Evolutionary conservation across 169 alveolate species (phyloP).

Genomic region (Miamiensis avidus): DNA sequence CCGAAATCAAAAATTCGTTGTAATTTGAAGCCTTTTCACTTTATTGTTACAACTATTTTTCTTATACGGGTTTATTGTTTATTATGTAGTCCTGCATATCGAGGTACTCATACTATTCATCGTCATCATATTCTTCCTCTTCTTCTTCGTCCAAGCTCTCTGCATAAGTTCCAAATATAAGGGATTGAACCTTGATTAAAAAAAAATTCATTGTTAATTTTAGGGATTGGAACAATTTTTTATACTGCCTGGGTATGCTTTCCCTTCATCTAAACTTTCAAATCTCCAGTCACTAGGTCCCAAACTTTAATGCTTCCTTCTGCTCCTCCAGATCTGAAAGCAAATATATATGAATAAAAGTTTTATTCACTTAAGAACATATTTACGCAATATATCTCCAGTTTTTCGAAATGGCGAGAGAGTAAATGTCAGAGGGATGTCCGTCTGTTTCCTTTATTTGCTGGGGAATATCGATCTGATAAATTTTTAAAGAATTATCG

Average conservation of each 20-base stretch:
- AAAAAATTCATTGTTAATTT: background rate
- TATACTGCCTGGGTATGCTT: background rate
- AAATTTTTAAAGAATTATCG: background rate
- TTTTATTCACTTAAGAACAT: no score
- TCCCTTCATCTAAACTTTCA: background rate
- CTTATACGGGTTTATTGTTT: no score
- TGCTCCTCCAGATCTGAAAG: background rate
- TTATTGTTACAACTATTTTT: no score
- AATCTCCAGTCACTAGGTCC: background rate
- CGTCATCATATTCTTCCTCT: no score
- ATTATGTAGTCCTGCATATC: no score
- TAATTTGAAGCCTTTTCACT: no score
- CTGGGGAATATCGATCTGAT: background rate
- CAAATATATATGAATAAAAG: no score
- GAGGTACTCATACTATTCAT: no score
- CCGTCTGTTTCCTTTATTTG: background rate
- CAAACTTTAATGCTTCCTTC: background rate
- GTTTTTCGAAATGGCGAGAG: background rate
- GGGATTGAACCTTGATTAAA: no score
- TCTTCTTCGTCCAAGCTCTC: no score
- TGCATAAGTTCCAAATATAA: no score
- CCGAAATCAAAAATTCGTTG: background rate
- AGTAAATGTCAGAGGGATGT: background rate
- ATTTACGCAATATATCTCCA: background rate
- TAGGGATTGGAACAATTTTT: background rate